These are phyloP conservation scores for Fusarium armeniacum DNA, from an alignment of 2,329 filamentous ascomycete genomes.

Conservation along the genomic window DNA sequence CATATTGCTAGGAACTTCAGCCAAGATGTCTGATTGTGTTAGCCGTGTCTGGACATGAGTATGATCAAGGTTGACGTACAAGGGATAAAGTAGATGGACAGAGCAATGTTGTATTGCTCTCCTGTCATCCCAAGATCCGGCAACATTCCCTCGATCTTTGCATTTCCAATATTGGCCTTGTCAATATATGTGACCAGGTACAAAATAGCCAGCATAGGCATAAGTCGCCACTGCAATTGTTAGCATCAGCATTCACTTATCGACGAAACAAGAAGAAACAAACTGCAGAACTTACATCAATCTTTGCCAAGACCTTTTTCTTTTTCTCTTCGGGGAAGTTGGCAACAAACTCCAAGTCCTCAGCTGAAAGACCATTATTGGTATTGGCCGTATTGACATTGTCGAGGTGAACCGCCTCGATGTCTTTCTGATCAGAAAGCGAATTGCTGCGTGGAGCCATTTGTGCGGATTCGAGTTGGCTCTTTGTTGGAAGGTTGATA, in stretches of 20 bases:
- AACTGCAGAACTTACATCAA: constrained; percentile 25
- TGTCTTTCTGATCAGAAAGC: constrained; percentile 37
- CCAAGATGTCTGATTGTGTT: constrained; percentile 20
- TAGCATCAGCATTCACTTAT: background rate
- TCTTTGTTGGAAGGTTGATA: background rate
- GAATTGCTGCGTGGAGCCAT: constrained; percentile 29
- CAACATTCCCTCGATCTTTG: constrained; percentile 39
- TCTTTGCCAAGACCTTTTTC: constrained; percentile 42
- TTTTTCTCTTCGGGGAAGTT: constrained; percentile 42
- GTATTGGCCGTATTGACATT: background rate
- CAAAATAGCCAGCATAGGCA: constrained; percentile 35
- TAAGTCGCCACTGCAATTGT: constrained; percentile 30
- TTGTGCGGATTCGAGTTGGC: too few relatives aligned
- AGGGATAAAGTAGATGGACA: constrained; percentile 39
- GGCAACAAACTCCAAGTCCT: constrained; percentile 41
- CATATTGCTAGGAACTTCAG: constrained; percentile 40
- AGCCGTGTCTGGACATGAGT: fast-evolving
- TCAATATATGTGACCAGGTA: constrained; percentile 39
- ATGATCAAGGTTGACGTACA: background rate
- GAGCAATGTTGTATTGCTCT: constrained; percentile 37
- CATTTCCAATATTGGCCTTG: constrained; percentile 40
- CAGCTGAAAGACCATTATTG: constrained; percentile 22
- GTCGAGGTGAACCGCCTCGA: constrained; percentile 37
- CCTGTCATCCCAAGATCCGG: constrained; percentile 30
- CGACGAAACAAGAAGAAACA: too few relatives aligned